Base-by-base conservation (phyloP, 768 basidiomycete species). In the Suillus tomentosus region DNA sequence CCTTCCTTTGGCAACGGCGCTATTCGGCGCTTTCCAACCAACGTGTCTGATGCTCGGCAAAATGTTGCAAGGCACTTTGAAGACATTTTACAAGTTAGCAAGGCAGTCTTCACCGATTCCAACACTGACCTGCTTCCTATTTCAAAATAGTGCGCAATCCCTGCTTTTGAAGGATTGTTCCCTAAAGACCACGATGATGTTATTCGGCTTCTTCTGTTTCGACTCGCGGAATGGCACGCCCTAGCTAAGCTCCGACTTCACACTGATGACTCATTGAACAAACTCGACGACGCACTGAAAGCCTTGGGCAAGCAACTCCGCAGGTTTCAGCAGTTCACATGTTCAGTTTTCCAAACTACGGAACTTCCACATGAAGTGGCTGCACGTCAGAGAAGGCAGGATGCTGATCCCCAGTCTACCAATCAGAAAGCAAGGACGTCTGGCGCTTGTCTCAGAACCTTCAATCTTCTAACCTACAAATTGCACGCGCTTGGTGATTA, bases 401-500 rank as follows among this genome's bases (percentile, higher is more conserved):
- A 56, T 22, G 15, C 19, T 1, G 42, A 62, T 27, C 2, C 2
- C 0, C 51, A 61, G 53, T 60, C 47, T 5, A 6, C 56, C n/a
- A 40, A 9, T n/a, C 13, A 8, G 11, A 5, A 37, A 2, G 9
- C n/a, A 11, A 43, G 5, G 10, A 0, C 6, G 2, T 45, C 24
- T 1, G 14, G 40, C 3, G 6, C 61, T 2, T 37, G 56, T 0
- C n/a, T 9, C 1, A 72, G 67, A 43, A 43, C 27, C 0, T 76
- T 80, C 62, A 81, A 75, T 59, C 56, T 80, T 2, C 11, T 36
- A 0, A 79, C 74, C 0, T 74, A 73, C 60, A 82, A 81, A 62
- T 3, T 74, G 0, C 81, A 81, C 63, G 66, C 73, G 0, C 65
- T 81, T 0, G 78, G 77, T 0, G 71, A 82, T 55, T 80, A 80